Evolutionary conservation across 306 rosid genomes (phyloP), one percentile per base, ranked within the genome.

Genomic region (Canavalia ensiformis): DNA sequence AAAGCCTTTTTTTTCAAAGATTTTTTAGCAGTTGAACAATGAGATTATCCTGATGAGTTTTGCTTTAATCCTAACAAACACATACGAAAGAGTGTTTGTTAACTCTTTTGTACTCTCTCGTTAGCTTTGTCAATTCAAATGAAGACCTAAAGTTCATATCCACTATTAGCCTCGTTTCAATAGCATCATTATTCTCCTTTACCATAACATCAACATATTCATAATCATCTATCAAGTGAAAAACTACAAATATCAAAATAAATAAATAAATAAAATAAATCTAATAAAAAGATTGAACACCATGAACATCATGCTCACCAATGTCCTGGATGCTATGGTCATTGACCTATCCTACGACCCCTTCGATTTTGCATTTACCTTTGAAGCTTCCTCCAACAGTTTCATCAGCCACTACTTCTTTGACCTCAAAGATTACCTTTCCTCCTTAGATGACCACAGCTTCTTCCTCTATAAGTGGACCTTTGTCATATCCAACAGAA

Each of bases 81-180:
- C 46, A 3, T 50, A 41, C 8, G 93, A 90, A 8, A 88, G 82
- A 10, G 47, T 46, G 45, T 88, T 71, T 2, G 63, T 82, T 13
- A 88, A 87, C 68, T 84, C 75, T 34, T 18, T 63, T 64, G 86
- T 88, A 88, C 1, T 12, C 73, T 37, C 70, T 39, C 3, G 88
- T 82, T 3, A 91, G 81, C 71, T 88, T 86, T 35, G 90, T 90
- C 45, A 90, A 30, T 60, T 84, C 91, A 66, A 90, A 90, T 39
- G 88, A 85, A 10, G 90, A 84, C 84, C 81, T 84, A 57, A 90
- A 90, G 4, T 88, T 91, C 74, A 86, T 8, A 66, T 90, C 93
- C 3, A 90, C 80, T 9, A 90, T 86, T 28, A 90, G 3, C 83
- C 93, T 90, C 28, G 77, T 69, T 35, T 35, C 39, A 1, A 35